A percentile compares a stretch with the other conserved stretches of the same genome.
phyloP scores from a whole-genome alignment of 2,329 filamentous ascomycete species.

The Phialophora chinensis region DNA sequence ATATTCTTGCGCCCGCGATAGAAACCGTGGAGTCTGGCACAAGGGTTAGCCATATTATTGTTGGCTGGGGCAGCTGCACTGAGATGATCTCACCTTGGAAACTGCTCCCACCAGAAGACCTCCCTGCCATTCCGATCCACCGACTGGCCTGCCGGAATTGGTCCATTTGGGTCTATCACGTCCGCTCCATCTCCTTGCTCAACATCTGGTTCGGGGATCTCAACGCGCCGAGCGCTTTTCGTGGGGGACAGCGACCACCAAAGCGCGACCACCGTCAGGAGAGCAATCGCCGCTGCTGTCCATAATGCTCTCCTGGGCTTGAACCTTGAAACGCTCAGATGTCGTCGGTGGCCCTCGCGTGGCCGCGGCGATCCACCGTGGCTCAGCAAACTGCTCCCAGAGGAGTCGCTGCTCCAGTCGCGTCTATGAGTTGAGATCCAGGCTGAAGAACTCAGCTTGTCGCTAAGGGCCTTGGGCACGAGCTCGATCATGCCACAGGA shows the following conservation, averaged over 20 bases:
- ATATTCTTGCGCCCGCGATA: slow-evolving; percentile 33
- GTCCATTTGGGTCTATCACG: slow-evolving; percentile 17
- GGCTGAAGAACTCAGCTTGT: slow-evolving; percentile 21
- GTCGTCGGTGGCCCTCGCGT: slow-evolving; percentile 28
- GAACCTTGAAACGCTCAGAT: slow-evolving; percentile 29
- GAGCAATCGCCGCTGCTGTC: slow-evolving; percentile 22
- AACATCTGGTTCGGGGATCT: slow-evolving; percentile 5
- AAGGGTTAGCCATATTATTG: background rate
- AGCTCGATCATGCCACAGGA: slow-evolving; percentile 27
- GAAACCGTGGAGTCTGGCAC: slow-evolving; percentile 29
- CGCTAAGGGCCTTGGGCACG: slow-evolving; percentile 24
- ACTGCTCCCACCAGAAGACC: slow-evolving; percentile 41
- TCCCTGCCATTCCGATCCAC: slow-evolving; percentile 32
- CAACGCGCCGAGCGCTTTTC: background rate
- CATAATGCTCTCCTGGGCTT: slow-evolving; percentile 30
- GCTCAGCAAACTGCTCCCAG: slow-evolving; percentile 25
- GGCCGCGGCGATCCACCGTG: slow-evolving; percentile 19
- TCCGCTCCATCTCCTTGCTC: background rate
- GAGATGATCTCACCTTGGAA: slow-evolving; percentile 28
- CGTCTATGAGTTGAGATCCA: slow-evolving; percentile 14
- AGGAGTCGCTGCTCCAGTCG: slow-evolving; percentile 26
- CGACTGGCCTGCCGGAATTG: slow-evolving; percentile 37
- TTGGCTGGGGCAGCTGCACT: background rate
- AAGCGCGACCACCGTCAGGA: slow-evolving; percentile 26
- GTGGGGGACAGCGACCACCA: slow-evolving; percentile 18